These are phyloP conservation scores for Aurifilum marmelostoma DNA, from an alignment of 2,329 filamentous ascomycete genomes.

Conservation along the genomic window DNA sequence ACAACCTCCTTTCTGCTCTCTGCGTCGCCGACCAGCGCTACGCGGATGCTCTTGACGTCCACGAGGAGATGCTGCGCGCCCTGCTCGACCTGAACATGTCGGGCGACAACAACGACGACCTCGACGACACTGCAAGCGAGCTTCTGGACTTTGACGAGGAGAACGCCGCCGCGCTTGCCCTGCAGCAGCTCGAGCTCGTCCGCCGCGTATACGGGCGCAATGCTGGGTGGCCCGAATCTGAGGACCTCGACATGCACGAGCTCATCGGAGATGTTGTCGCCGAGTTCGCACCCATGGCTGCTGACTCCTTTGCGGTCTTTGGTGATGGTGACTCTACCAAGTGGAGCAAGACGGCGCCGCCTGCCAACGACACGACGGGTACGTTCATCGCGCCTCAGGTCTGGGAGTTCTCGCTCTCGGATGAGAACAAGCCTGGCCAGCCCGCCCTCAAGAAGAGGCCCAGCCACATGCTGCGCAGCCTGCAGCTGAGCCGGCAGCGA, in stretches of 20 bases:
- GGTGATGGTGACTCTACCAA: slow-evolving; percentile 28
- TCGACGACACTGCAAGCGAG: slow-evolving; percentile 26
- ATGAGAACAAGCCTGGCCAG: slow-evolving; percentile 28
- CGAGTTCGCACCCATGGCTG: slow-evolving; percentile 27
- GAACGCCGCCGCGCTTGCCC: slow-evolving; percentile 27
- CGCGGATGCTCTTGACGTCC: slow-evolving; percentile 28
- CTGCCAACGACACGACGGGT: slow-evolving; percentile 22
- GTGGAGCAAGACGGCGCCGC: slow-evolving; percentile 27
- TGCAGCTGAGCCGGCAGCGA: slow-evolving; percentile 27
- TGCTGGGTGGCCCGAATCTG: slow-evolving; percentile 28
- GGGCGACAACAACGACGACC: slow-evolving; percentile 16
- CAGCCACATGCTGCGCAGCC: slow-evolving; percentile 29
- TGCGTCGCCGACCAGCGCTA: slow-evolving; percentile 28
- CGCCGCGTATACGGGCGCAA: slow-evolving; percentile 30
- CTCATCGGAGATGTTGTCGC: slow-evolving; percentile 27
- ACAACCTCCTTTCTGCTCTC: slow-evolving; percentile 30
- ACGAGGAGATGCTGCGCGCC: slow-evolving; percentile 29
- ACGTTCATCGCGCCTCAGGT: slow-evolving; percentile 27
- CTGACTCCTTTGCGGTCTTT: slow-evolving; percentile 26
- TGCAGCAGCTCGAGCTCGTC: slow-evolving; percentile 30
- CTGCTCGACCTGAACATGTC: slow-evolving; percentile 29
- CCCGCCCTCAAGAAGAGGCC: slow-evolving; percentile 27
- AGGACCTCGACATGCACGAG: slow-evolving; percentile 28
- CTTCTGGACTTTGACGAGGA: slow-evolving; percentile 29
- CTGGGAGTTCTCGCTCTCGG: slow-evolving; percentile 29